Evolutionary conservation across 139 green algal genomes (phyloP).

Genomic region (Chlamydomonas schloesseri): DNA sequence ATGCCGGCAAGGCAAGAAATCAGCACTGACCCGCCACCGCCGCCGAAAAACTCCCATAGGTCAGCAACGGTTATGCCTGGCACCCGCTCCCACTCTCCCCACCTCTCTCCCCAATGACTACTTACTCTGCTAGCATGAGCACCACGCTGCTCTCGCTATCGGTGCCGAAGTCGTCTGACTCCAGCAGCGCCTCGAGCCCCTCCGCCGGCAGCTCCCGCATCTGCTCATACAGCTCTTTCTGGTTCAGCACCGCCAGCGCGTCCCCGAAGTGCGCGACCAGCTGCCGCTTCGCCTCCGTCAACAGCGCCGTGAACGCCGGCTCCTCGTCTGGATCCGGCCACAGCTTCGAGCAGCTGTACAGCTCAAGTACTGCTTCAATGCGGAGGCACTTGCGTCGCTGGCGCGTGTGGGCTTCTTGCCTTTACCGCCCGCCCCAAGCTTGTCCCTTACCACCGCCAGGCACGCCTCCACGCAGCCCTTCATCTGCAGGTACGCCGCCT

Average conservation of each 20-base stretch:
- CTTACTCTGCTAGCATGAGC: not conserved
- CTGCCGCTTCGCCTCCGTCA: not conserved
- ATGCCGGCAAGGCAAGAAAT: too few relatives aligned
- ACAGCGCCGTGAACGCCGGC: not conserved
- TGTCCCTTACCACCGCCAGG: not conserved
- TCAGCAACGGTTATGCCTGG: too few relatives aligned
- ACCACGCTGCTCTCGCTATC: conserved; percentile 22
- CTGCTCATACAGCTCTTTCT: not conserved
- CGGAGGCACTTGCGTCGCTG: too few relatives aligned
- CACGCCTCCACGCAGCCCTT: conserved; percentile 7
- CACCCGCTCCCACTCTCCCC: too few relatives aligned
- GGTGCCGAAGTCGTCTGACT: conserved; percentile 7
- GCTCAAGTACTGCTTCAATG: not conserved
- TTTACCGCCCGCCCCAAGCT: too few relatives aligned
- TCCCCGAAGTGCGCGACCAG: not conserved
- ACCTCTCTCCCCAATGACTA: too few relatives aligned
- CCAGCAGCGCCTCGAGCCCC: conserved; percentile 20
- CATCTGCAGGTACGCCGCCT: conserved; percentile 1
- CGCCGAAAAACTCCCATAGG: too few relatives aligned
- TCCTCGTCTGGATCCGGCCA: not conserved
- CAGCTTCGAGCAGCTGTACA: not conserved
- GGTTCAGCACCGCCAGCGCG: not conserved
- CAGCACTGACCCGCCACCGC: too few relatives aligned
- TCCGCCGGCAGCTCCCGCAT: not conserved
- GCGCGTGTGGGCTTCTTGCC: too few relatives aligned